Conservation (phyloP, 2,329 filamentous ascomycete species). For the Drechmeria coniospora region DNA sequence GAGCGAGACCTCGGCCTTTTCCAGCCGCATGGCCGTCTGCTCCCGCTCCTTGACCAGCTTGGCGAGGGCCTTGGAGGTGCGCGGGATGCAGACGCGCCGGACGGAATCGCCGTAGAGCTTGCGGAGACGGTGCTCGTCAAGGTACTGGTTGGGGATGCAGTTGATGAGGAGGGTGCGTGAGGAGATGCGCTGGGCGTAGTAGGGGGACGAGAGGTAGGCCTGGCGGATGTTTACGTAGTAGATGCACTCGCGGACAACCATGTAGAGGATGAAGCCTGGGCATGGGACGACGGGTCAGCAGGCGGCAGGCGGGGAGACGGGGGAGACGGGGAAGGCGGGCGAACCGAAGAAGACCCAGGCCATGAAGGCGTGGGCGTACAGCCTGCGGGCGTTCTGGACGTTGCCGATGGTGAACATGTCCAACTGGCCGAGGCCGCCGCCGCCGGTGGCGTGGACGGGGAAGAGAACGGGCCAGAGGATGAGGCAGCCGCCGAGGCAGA, state of each 20-base stretch:
- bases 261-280: slow-evolving; percentile 73
- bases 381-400: slow-evolving; percentile 41
- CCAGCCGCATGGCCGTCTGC: slow-evolving; percentile 64
- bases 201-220: slow-evolving; percentile 74
- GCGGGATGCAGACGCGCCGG: slow-evolving; percentile 70
- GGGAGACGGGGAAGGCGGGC: not conserved
- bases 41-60: slow-evolving; percentile 72
- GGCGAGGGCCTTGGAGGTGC: slow-evolving; percentile 61
- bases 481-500: slow-evolving; percentile 68
- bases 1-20: slow-evolving; percentile 73
- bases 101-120: slow-evolving; percentile 72
- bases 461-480: slow-evolving; percentile 81
- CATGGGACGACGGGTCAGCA: not conserved
- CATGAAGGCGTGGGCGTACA: slow-evolving; percentile 70
- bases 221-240: slow-evolving; percentile 89
- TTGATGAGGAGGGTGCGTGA: slow-evolving; percentile 83
- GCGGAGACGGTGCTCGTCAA: slow-evolving; percentile 61
- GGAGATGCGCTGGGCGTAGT: slow-evolving; percentile 73
- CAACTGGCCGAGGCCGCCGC: slow-evolving; percentile 47
- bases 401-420: slow-evolving; percentile 71
- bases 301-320: not conserved
- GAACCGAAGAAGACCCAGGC: slow-evolving; percentile 58
- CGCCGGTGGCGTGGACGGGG: slow-evolving; percentile 76
- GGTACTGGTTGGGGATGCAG: slow-evolving; percentile 64
- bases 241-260: slow-evolving; percentile 74